Conservation (phyloP, 208 protist species). For the Crithidia expoeki region DNA sequence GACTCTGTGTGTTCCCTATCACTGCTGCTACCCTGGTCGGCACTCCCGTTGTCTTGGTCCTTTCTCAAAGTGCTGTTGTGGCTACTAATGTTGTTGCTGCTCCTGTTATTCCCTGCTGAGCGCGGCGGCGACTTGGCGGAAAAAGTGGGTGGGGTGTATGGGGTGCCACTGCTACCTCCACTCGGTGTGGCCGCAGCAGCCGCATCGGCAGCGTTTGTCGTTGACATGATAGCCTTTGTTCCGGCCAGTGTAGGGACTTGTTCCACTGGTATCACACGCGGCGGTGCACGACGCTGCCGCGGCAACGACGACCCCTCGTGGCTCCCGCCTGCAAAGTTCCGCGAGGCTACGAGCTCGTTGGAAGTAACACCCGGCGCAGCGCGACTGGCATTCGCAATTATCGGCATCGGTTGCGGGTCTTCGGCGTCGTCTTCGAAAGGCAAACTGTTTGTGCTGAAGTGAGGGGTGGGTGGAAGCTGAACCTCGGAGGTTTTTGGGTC, state of each 20-base stretch:
- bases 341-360: not conserved
- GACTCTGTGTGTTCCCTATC: not conserved
- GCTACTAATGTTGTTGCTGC: not conserved
- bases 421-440: conserved; percentile 10
- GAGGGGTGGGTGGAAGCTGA: not conserved
- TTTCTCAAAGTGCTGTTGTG: not conserved
- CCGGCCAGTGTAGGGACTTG: not conserved
- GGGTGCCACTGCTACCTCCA: not conserved
- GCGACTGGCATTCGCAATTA: not conserved
- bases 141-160: not conserved
- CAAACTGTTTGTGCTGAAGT: conserved; percentile 20
- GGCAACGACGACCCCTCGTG: not conserved
- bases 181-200: not conserved
- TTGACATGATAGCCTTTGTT: not conserved
- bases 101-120: not conserved
- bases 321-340: not conserved
- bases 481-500: not conserved
- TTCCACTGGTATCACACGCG: conserved; percentile 9
- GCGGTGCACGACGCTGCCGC: conserved; percentile 3
- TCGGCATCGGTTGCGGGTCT: conserved; percentile 19
- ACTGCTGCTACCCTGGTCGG: not conserved
- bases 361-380: not conserved
- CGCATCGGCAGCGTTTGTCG: not conserved
- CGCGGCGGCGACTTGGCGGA: not conserved
- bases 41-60: not conserved